A percentile compares a stretch with the other conserved stretches of the same genome.
These are phyloP conservation scores for Aeminium ludgeri DNA, from an alignment of 495 filamentous ascomycete genomes.

Conservation along the genomic window DNA sequence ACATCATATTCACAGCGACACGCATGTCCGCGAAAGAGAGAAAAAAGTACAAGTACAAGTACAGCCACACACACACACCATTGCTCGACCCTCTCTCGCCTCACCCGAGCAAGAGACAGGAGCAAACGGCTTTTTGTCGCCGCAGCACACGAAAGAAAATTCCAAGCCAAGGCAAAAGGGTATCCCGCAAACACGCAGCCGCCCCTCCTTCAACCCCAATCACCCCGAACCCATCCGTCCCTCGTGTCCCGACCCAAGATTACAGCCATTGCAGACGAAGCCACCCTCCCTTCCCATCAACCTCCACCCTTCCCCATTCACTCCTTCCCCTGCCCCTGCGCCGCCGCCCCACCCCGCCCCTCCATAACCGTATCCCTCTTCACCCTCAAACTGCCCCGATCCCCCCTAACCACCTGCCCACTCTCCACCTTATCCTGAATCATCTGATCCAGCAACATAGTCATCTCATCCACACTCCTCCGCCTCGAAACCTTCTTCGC, in stretches of 20 bases:
- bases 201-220: too few species aligned
- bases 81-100: too few species aligned
- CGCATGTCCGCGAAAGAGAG: not conserved
- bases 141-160: too few species aligned
- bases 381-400: conserved; percentile 12
- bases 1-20: too few species aligned
- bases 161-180: too few species aligned
- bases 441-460: conserved; percentile 82
- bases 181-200: not conserved
- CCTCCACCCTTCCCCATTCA: not conserved
- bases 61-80: too few species aligned
- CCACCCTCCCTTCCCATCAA: not conserved
- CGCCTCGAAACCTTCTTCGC: conserved; percentile 2
- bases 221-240: too few species aligned
- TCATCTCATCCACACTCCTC: conserved; percentile 74
- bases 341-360: not conserved
- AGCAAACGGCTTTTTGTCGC: too few species aligned
- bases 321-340: conserved; percentile 2
- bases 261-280: not conserved
- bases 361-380: conserved; percentile 18
- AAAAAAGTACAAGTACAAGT: not conserved
- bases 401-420: conserved; percentile 7
- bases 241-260: too few species aligned
- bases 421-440: conserved; percentile 66
- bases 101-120: too few species aligned